Conservation (phyloP, 495 filamentous ascomycete species). For the Pseudevernia furfuracea region DNA sequence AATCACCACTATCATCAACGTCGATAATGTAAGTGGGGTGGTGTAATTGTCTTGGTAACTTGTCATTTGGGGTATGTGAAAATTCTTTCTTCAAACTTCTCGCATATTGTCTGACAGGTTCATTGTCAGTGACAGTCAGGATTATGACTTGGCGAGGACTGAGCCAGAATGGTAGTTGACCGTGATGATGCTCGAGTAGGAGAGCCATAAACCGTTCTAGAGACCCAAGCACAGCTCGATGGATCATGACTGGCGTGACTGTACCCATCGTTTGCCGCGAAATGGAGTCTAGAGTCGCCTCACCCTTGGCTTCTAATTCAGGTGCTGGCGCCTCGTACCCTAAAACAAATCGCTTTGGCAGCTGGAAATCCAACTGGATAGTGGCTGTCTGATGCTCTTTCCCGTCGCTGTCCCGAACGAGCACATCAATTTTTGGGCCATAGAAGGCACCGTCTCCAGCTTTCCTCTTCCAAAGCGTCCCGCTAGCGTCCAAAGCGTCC, state of each 20-base stretch:
- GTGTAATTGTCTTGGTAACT: background rate
- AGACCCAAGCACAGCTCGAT: constrained; percentile 81
- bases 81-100: constrained; percentile 16
- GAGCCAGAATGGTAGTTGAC: constrained; percentile 87
- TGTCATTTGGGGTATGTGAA: background rate
- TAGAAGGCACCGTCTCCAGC: constrained; percentile 89
- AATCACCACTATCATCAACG: constrained; percentile 56
- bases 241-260: constrained; percentile 75
- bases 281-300: constrained; percentile 37
- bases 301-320: constrained; percentile 51
- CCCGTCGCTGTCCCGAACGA: constrained; percentile 71
- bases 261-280: constrained; percentile 40
- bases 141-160: constrained; percentile 76
- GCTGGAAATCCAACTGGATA: constrained; percentile 88
- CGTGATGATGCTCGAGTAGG: constrained; percentile 75
- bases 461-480: constrained; percentile 61
- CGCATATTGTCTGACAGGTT: constrained; percentile 52
- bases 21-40: constrained; percentile 47
- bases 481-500: constrained; percentile 57
- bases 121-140: constrained; percentile 62
- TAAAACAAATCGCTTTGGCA: constrained; percentile 74
- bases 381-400: constrained; percentile 91
- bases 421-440: constrained; percentile 90
- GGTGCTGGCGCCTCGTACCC: constrained; percentile 72
- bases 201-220: constrained; percentile 82